These are phyloP conservation scores for Mortierella polycephala DNA, from an alignment of 371 early-diverging fungal genomes.

Conservation along the genomic window DNA sequence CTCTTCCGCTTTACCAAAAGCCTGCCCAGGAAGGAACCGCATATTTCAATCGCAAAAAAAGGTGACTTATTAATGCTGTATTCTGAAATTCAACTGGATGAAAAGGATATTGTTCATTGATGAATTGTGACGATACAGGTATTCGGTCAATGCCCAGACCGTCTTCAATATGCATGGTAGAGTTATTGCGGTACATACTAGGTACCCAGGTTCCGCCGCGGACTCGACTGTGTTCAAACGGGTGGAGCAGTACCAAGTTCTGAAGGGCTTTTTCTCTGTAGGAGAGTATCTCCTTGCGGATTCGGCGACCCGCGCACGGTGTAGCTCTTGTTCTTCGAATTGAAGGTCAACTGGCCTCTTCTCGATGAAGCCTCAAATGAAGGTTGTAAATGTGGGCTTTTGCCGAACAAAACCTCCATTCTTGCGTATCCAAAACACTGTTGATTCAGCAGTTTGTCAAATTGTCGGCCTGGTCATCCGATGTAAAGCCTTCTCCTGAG, in stretches of 20 bases:
- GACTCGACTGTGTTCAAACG: slow-evolving; percentile 16
- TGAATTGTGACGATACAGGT: slow-evolving; percentile 3
- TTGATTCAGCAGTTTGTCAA: too few relatives aligned
- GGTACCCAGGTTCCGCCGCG: slow-evolving; percentile 14
- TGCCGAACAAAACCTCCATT: too few relatives aligned
- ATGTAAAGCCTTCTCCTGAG: too few relatives aligned
- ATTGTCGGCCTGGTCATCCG: too few relatives aligned
- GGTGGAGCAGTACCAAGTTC: slow-evolving; percentile 1
- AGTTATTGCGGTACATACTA: slow-evolving; percentile 5
- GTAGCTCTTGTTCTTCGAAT: too few relatives aligned
- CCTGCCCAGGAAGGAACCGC: slow-evolving; percentile 2
- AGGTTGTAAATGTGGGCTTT: too few relatives aligned
- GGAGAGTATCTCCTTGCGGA: slow-evolving; percentile 23
- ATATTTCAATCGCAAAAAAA: slow-evolving; percentile 12
- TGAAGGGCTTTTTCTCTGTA: not conserved
- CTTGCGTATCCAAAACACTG: too few relatives aligned
- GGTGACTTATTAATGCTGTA: not conserved
- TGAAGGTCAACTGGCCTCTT: too few relatives aligned
- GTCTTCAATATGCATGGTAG: slow-evolving; percentile 13
- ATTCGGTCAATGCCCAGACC: slow-evolving; percentile 15
- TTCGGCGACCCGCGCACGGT: too few relatives aligned
- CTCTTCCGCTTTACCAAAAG: slow-evolving; percentile 5
- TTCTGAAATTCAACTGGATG: not conserved
- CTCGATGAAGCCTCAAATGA: too few relatives aligned
- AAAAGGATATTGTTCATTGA: too few relatives aligned